These are phyloP conservation scores for Coleophoma crateriformis DNA, from an alignment of 2,329 filamentous ascomycete species.

Conservation along the genomic window DNA sequence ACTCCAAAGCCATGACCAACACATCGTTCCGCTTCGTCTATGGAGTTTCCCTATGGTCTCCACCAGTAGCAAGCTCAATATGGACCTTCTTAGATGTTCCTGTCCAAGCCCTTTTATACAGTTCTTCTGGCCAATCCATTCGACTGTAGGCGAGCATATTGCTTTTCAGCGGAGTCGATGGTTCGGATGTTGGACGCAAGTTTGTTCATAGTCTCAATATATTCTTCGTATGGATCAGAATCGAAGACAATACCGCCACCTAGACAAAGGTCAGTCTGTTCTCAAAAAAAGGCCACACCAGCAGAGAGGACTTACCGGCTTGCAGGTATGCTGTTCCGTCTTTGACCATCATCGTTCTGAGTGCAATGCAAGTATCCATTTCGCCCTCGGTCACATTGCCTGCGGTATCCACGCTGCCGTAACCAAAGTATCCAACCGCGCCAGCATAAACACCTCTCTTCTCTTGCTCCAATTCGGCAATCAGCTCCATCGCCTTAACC, in stretches of 20 bases:
- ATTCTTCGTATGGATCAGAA: slow-evolving; percentile 86
- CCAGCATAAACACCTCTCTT: slow-evolving; percentile 95
- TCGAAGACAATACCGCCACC: slow-evolving; percentile 44
- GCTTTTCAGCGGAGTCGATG: slow-evolving; percentile 76
- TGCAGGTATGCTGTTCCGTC: slow-evolving; percentile 90
- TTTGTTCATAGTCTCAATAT: slow-evolving; percentile 97
- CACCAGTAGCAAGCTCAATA: slow-evolving; percentile 18
- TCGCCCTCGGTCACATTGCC: slow-evolving; percentile 66
- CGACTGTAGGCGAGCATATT: slow-evolving; percentile 15
- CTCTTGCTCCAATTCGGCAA: slow-evolving; percentile 88
- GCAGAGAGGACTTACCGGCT: slow-evolving; percentile 41
- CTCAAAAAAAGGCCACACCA: background rate
- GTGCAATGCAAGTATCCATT: slow-evolving; percentile 78
- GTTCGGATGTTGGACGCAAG: slow-evolving; percentile 83
- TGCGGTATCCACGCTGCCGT: slow-evolving; percentile 62
- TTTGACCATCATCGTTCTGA: slow-evolving; percentile 88
- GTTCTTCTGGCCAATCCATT: slow-evolving; percentile 4
- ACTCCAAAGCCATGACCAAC: too few species aligned
- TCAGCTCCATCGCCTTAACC: slow-evolving; percentile 94
- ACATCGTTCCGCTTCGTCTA: too few species aligned
- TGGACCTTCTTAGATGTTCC: slow-evolving; percentile 7
- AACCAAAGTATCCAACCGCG: slow-evolving; percentile 95
- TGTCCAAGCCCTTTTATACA: slow-evolving; percentile 1
- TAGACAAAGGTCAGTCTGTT: background rate
- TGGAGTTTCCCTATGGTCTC: background rate